These are phyloP conservation scores for Circinella minor DNA, from an alignment of 371 early-diverging fungal genomes.

Conservation along the genomic window DNA sequence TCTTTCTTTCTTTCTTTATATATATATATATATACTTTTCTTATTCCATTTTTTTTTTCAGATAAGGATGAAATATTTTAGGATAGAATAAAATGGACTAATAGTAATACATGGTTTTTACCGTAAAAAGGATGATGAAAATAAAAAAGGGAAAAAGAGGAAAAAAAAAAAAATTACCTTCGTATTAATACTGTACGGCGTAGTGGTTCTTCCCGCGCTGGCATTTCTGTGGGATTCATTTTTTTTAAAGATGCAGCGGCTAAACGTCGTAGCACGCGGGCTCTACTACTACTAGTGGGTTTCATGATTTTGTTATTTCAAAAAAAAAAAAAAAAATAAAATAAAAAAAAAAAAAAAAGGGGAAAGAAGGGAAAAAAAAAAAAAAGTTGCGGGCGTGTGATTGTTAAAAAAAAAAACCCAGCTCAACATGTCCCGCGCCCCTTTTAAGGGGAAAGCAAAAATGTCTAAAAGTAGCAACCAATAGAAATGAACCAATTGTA, in stretches of 20 bases:
- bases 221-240: slow-evolving; percentile 11
- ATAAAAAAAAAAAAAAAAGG: slow-evolving; percentile 1
- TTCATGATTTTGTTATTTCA: slow-evolving; percentile 1
- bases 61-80: background rate
- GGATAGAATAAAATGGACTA: background rate
- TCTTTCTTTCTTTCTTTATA: too few relatives aligned
- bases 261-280: slow-evolving; percentile 10
- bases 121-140: background rate
- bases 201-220: slow-evolving; percentile 9
- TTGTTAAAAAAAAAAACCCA: background rate
- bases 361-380: background rate
- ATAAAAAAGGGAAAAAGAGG: background rate
- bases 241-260: slow-evolving; percentile 8
- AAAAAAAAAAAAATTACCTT: slow-evolving; percentile 7
- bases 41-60: too few relatives aligned
- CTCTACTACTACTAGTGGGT: slow-evolving; percentile 4
- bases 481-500: slow-evolving; percentile 3
- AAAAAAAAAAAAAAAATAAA: background rate
- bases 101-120: background rate
- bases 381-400: slow-evolving; percentile 8
- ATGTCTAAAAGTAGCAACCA: slow-evolving; percentile 7
- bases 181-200: slow-evolving; percentile 3
- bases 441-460: background rate
- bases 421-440: background rate
- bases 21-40: too few relatives aligned